phyloP scores from a whole-genome alignment of 305 asterid genomes.

The Withania somnifera region DNA sequence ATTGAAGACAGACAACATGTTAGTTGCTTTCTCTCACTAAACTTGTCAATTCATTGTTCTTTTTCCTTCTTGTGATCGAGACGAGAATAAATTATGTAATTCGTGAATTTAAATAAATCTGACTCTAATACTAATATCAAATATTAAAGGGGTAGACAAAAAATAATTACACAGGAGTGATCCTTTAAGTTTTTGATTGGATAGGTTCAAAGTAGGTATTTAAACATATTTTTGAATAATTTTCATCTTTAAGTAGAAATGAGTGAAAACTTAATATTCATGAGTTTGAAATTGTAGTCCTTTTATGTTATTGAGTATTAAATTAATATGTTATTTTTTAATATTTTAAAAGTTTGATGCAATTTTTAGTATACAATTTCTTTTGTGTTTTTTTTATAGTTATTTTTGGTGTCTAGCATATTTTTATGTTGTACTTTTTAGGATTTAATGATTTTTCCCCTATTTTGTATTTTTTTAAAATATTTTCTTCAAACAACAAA shows the following conservation, averaged over 20 bases:
- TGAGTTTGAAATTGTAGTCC: background rate
- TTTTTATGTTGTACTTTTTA: background rate
- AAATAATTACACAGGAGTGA: background rate
- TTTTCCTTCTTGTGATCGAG: too few species aligned
- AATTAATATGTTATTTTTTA: background rate
- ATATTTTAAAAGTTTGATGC: background rate
- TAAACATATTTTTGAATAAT: background rate
- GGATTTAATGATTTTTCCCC: background rate
- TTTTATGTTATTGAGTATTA: background rate
- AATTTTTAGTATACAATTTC: background rate
- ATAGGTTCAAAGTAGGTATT: background rate
- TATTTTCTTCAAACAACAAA: background rate
- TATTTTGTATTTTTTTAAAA: too few species aligned
- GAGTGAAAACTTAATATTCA: background rate
- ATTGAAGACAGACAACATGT: too few species aligned
- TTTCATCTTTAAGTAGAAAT: background rate
- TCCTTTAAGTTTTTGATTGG: background rate
- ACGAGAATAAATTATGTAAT: too few species aligned
- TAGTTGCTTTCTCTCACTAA: too few species aligned
- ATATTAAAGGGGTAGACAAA: too few species aligned
- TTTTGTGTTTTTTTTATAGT: background rate
- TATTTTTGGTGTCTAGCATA: background rate
- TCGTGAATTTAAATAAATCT: background rate
- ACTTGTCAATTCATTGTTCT: too few species aligned
- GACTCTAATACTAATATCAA: too few species aligned